Evolutionary conservation across 2,329 filamentous ascomycete species (phyloP), one percentile per base, ranked within the genome.

Genomic region (Alternaria sp.): DNA sequence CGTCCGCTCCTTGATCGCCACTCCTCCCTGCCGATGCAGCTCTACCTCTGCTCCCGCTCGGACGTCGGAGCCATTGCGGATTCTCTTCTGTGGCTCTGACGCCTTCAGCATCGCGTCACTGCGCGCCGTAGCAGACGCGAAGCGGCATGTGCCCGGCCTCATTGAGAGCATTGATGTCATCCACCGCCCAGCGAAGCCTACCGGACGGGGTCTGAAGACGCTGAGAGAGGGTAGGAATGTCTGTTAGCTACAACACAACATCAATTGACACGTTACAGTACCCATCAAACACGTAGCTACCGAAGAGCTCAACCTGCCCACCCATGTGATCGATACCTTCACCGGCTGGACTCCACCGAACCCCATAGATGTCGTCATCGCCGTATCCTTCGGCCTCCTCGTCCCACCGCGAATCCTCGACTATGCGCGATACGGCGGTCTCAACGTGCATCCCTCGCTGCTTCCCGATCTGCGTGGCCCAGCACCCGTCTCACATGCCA

Each of bases 1-100:
- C 26, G 61, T 75, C 60, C 74, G 70, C 68, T 71, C 69, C 10
- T 61, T 72, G 23, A 6, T 65, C 5, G 26, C 57, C 8, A 15
- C 62, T 14, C 18, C 58, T 21, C 49, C 18, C 55, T 64, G 65
- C 54, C 53, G 60, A 30, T 64, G 65, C 53, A 60, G 20, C 61
- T 71, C 71, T 12, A 57, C 60, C 45, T 58, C 54, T 41, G 45
- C 64, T 10, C 58, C 63, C n/a, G 11, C 57, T 14, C 47, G 30
- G 15, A 25, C 18, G 15, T 21, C 63, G 12, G 75, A 85, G 15
- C 92, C 93, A 4, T 84, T 99, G 30, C 87, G 90, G 33, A 93
- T 99, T 58, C 86, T 99, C 5, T 99, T 97, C 81, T 98, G 94
- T 81, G 96, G 96, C 66, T 96, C 95, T 4, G 96, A 99, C 79